Evolutionary conservation across 2,329 filamentous ascomycete species (phyloP).

Genomic region (Daldinia sp.): DNA sequence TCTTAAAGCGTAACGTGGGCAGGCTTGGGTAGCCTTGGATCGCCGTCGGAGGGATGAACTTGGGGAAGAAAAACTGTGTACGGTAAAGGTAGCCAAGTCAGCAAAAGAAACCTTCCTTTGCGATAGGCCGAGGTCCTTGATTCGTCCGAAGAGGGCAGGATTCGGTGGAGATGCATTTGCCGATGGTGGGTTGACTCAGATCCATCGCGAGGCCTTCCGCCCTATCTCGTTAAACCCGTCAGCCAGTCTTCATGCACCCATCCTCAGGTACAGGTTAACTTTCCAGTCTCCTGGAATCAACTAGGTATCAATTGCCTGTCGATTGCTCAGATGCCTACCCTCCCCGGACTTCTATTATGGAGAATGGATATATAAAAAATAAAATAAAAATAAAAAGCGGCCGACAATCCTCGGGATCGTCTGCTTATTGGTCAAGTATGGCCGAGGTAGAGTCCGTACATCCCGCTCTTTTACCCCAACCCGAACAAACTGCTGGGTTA

Average conservation of each 20-base stretch:
- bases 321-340: constrained; percentile 4
- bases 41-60: constrained; percentile 16
- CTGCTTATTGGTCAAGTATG: constrained; percentile 24
- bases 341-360: constrained; percentile 14
- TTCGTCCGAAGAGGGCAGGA: constrained; percentile 28
- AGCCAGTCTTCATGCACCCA: constrained; percentile 20
- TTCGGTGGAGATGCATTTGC: constrained; percentile 36
- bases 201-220: constrained; percentile 33
- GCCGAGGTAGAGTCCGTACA: constrained; percentile 36
- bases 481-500: constrained; percentile 31
- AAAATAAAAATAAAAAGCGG: constrained; percentile 5
- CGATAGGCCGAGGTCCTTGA: constrained; percentile 10
- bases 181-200: constrained; percentile 38
- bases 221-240: constrained; percentile 15
- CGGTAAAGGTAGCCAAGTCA: constrained; percentile 23
- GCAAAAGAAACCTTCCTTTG: constrained; percentile 11
- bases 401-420: constrained; percentile 9
- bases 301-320: constrained; percentile 16
- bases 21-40: constrained; percentile 12
- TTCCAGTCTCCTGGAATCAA: constrained; percentile 30
- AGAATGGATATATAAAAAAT: constrained; percentile 7
- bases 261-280: constrained; percentile 6
- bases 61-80: constrained; percentile 2
- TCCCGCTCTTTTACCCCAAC: constrained; percentile 33
- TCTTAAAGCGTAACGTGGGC: constrained; percentile 6